Conservation (phyloP, 2,329 filamentous ascomycete species). For the Lachnellula occidentalis region DNA sequence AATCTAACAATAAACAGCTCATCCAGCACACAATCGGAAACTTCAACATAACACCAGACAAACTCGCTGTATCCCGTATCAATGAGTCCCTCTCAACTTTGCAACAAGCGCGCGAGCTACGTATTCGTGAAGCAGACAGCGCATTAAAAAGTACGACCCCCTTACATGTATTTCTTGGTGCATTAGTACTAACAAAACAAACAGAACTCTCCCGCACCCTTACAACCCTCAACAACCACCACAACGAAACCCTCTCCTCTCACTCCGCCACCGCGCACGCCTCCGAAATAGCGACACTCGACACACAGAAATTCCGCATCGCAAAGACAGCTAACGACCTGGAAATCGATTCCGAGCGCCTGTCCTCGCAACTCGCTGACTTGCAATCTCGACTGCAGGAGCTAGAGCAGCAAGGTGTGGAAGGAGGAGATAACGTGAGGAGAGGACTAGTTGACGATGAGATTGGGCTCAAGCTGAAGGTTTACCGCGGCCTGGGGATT, state of each 20-base stretch:
- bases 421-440: slow-evolving; percentile 50
- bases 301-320: slow-evolving; percentile 89
- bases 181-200: slow-evolving; percentile 9
- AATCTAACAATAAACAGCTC: slow-evolving; percentile 49
- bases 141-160: slow-evolving; percentile 51
- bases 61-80: slow-evolving; percentile 75
- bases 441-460: slow-evolving; percentile 54
- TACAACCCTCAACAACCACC: slow-evolving; percentile 66
- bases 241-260: slow-evolving; percentile 66
- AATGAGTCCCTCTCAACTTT: slow-evolving; percentile 77
- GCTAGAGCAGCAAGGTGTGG: slow-evolving; percentile 79
- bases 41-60: slow-evolving; percentile 92
- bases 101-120: slow-evolving; percentile 75
- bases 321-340: slow-evolving; percentile 88
- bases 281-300: slow-evolving; percentile 75
- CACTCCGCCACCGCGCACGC: slow-evolving; percentile 80
- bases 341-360: slow-evolving; percentile 91
- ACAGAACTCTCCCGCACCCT: slow-evolving; percentile 67
- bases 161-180: slow-evolving; percentile 20
- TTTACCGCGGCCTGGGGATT: slow-evolving; percentile 87
- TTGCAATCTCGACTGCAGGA: slow-evolving; percentile 71
- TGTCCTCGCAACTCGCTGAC: slow-evolving; percentile 71
- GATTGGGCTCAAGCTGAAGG: slow-evolving; percentile 71
- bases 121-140: slow-evolving; percentile 63
- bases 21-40: slow-evolving; percentile 88